Percentiles rank a stretch among this genome's conserved stretches.
Evolutionary conservation across 1,139 yeast species (phyloP).

Genomic region (Protomyces lactucae-debilis): DNA sequence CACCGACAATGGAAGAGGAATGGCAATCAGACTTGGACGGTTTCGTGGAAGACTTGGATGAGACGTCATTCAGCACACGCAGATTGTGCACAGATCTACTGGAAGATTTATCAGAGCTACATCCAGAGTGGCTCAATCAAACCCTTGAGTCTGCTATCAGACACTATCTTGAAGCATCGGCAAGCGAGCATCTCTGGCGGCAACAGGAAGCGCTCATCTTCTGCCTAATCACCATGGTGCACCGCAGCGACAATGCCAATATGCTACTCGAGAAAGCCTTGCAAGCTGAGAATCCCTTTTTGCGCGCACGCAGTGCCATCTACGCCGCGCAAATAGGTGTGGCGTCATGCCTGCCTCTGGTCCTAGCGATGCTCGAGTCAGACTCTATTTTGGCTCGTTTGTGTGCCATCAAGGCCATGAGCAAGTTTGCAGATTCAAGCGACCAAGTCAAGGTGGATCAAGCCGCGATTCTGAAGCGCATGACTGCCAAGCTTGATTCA

Average conservation of each 20-base stretch:
- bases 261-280: background rate
- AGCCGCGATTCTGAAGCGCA: conserved; percentile 6
- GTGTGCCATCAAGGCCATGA: conserved; percentile 19
- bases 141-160: background rate
- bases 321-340: conserved; percentile 17
- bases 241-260: background rate
- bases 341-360: background rate
- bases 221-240: background rate
- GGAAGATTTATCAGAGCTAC: conserved; percentile 11
- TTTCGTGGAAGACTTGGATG: conserved; percentile 21
- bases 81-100: conserved; percentile 18
- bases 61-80: conserved; percentile 14
- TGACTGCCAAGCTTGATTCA: background rate
- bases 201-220: conserved; percentile 22
- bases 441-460: conserved; percentile 10
- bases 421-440: conserved; percentile 14
- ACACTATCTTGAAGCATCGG: conserved; percentile 6
- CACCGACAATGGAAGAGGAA: conserved; percentile 14
- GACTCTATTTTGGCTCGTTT: conserved; percentile 2
- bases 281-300: conserved; percentile 2
- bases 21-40: conserved; percentile 22
- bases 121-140: conserved; percentile 2
- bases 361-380: background rate
- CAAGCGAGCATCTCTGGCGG: conserved; percentile 6
- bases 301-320: conserved; percentile 15